Percentiles rank a stretch among this genome's conserved stretches.
These are phyloP conservation scores for Colletotrichum sp. DNA, from an alignment of 2,329 filamentous ascomycete species.

Conservation along the genomic window DNA sequence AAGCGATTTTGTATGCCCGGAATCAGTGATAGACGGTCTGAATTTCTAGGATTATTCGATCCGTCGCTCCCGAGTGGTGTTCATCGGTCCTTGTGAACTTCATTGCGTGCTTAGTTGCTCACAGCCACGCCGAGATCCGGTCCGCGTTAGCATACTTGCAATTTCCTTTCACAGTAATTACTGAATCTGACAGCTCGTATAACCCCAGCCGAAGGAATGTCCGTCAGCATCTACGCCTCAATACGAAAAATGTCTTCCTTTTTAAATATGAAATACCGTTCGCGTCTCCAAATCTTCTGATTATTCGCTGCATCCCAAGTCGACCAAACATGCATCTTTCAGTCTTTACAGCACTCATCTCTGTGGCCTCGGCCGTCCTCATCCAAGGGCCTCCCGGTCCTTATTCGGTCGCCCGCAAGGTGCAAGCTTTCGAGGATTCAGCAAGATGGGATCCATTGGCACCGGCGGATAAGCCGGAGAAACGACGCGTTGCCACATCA, in stretches of 20 bases:
- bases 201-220: background rate
- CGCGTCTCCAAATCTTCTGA: background rate
- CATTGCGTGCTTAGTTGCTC: background rate
- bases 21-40: background rate
- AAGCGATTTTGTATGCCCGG: background rate
- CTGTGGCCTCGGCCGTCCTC: background rate
- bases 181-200: background rate
- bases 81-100: background rate
- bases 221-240: background rate
- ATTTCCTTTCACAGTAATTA: background rate
- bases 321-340: background rate
- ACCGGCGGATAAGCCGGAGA: slow-evolving; percentile 13
- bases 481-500: slow-evolving; percentile 20
- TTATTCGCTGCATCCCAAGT: background rate
- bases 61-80: background rate
- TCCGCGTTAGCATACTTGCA: background rate
- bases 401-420: slow-evolving; percentile 13
- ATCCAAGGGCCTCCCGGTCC: background rate
- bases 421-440: slow-evolving; percentile 23
- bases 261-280: background rate
- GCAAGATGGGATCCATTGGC: slow-evolving; percentile 24
- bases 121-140: background rate
- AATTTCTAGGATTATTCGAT: background rate
- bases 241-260: background rate
- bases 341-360: background rate